Evolutionary conservation across 2,329 filamentous ascomycete species (phyloP), one percentile per base, ranked within the genome.

Genomic region (Paraconiothyrium brasiliense): DNA sequence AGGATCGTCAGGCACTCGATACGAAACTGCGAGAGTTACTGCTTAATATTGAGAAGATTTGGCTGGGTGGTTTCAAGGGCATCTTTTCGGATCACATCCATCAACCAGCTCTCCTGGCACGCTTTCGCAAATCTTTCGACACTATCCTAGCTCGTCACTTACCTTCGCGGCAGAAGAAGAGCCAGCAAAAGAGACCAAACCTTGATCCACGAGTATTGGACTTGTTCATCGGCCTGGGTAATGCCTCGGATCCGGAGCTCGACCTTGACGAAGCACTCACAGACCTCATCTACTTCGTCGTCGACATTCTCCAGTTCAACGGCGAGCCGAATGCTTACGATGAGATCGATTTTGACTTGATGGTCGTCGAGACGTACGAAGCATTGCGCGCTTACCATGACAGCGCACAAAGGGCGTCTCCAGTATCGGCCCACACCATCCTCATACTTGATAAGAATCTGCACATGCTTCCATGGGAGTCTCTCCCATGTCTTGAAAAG

Each of bases 241-340:
- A 92, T 70, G 86, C 92, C 2, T 86, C 86, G 0, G 85, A 86
- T 8, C 86, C 89, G 1, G 87, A 89, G 8, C 80, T 83, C 60
- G 93, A 97, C 64, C 85, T 96, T 24, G 94, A 98, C 65, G 94
- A 98, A 71, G 88, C 90, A 0, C 82, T 99, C n/a, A 93, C 90
- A 68, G 95, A 99, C 75, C 82, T 99, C 32, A 86, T 99, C 3
- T 98, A 97, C 80, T 98, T 98, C 75, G 92, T 98, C 1, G 90
- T 99, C 6, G 95, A 99, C 71, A 94, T 98, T 55, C 84, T 99
- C 2, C 95, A 98, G 76, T 98, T 99, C 78, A 92, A 97, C 69
- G 95, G 95, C 16, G 96, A 99, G 80, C 87, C 89, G 51, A 99
- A 98, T 74, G 95, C 96, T 0, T 97, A 97, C 78, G 95, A 99